Evolutionary conservation across 2,329 filamentous ascomycete species (phyloP).

Genomic region (Cladosporium sp.): DNA sequence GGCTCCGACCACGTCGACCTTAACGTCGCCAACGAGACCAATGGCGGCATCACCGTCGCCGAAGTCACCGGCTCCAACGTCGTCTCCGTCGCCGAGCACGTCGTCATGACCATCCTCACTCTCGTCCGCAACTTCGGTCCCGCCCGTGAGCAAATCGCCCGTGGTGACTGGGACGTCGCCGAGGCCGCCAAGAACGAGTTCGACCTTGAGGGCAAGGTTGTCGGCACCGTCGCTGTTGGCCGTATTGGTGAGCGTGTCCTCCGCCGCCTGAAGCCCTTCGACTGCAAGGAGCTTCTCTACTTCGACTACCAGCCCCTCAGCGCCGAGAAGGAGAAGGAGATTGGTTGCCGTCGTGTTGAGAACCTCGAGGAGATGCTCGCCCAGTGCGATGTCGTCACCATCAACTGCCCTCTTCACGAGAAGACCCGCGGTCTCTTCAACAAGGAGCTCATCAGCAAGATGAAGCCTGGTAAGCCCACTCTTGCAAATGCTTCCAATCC

Average conservation of each 20-base stretch:
- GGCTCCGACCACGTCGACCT: slow-evolving; percentile 98
- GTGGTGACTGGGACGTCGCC: slow-evolving; percentile 92
- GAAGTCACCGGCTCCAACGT: slow-evolving; percentile 99
- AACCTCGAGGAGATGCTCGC: slow-evolving; percentile 86
- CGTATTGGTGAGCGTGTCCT: slow-evolving; percentile 98
- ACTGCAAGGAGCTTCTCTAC: slow-evolving; percentile 99
- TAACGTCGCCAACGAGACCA: slow-evolving; percentile 95
- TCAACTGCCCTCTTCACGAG: slow-evolving; percentile 99
- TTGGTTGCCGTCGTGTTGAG: slow-evolving; percentile 86
- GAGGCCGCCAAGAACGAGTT: slow-evolving; percentile 97
- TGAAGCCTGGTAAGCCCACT: slow-evolving; percentile 79
- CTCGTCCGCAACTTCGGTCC: slow-evolving; percentile 98
- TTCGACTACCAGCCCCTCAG: slow-evolving; percentile 96
- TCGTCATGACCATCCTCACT: slow-evolving; percentile 96
- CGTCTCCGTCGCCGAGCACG: slow-evolving; percentile 97
- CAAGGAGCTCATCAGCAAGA: slow-evolving; percentile 97
- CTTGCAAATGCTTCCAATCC: background rate
- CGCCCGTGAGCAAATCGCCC: slow-evolving; percentile 86
- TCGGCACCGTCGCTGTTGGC: slow-evolving; percentile 94
- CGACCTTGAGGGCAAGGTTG: slow-evolving; percentile 94
- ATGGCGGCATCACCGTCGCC: slow-evolving; percentile 92
- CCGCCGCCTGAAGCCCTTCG: slow-evolving; percentile 90
- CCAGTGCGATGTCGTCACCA: slow-evolving; percentile 96
- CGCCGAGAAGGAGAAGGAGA: slow-evolving; percentile 85
- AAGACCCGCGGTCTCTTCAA: slow-evolving; percentile 96